These are phyloP conservation scores for Datisca glomerata DNA, from an alignment of 306 rosid genomes.

Conservation along the genomic window DNA sequence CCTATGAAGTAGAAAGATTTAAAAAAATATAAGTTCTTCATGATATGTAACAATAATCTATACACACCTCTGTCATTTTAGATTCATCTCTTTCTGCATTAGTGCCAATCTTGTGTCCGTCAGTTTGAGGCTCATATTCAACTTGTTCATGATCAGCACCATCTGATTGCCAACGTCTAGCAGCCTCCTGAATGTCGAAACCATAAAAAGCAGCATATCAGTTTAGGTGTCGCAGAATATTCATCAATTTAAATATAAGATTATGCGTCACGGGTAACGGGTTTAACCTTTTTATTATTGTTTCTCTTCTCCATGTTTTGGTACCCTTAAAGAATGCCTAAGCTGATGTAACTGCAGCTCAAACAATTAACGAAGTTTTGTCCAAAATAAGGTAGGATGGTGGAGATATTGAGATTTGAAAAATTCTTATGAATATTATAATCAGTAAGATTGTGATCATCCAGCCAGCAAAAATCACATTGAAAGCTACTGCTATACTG, in stretches of 20 bases:
- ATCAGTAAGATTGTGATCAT: constrained; percentile 58
- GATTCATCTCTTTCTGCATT: constrained; percentile 19
- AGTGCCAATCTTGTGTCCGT: constrained; percentile 30
- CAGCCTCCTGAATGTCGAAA: constrained; percentile 31
- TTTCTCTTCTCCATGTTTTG: constrained; percentile 79
- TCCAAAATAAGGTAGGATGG: no score
- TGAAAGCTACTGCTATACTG: constrained; percentile 68
- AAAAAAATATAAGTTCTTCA: no score
- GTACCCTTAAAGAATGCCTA: constrained; percentile 62
- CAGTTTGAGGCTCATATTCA: constrained; percentile 69
- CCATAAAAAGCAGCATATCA: no score
- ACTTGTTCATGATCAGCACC: constrained; percentile 45
- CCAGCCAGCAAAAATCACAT: constrained; percentile 76
- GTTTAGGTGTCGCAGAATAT: no score
- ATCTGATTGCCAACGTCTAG: constrained; percentile 30
- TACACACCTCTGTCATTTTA: constrained; percentile 16
- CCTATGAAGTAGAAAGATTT: constrained; percentile 41
- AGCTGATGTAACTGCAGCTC: constrained; percentile 62
- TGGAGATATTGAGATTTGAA: no score
- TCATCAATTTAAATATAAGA: no score
- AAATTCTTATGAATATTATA: constrained; percentile 58
- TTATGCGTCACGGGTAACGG: no score
- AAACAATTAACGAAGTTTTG: no score
- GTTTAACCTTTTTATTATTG: constrained; percentile 44
- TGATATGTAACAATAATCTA: neutral